These are phyloP conservation scores for Candida tallmaniae DNA, from an alignment of 805 yeast species.

Conservation along the genomic window DNA sequence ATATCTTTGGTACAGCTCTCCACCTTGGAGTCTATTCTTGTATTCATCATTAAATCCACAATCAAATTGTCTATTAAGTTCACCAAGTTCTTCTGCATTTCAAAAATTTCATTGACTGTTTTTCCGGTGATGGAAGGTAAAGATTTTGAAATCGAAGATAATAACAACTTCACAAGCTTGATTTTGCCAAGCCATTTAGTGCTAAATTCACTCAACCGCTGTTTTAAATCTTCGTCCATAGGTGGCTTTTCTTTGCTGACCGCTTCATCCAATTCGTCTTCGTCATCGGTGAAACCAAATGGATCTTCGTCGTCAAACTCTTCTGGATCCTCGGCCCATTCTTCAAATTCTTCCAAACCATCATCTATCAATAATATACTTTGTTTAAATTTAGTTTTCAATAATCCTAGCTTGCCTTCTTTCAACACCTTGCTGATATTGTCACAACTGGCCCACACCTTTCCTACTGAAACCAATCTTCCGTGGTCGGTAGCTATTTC, in stretches of 20 bases:
- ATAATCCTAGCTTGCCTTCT: conserved; percentile 50
- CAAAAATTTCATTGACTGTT: conserved; percentile 41
- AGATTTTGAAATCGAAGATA: conserved; percentile 56
- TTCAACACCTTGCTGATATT: conserved; percentile 35
- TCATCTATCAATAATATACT: conserved; percentile 50
- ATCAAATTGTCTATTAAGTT: conserved; percentile 54
- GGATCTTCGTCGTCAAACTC: conserved; percentile 49
- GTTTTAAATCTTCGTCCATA: conserved; percentile 17
- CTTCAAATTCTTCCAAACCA: conserved; percentile 58
- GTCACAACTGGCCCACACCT: conserved; percentile 69
- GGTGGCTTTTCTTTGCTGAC: conserved; percentile 14
- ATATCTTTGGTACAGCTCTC: conserved; percentile 19
- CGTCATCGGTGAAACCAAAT: conserved; percentile 41
- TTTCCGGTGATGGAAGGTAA: conserved; percentile 45
- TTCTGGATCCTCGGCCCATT: conserved; percentile 64
- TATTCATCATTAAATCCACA: conserved; percentile 50
- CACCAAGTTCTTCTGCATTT: conserved; percentile 38
- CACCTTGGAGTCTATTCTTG: conserved; percentile 31
- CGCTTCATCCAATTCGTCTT: conserved; percentile 16
- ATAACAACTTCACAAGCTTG: conserved; percentile 52
- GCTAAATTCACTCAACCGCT: conserved; percentile 37
- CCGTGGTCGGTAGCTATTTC: not conserved
- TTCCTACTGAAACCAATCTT: conserved; percentile 13
- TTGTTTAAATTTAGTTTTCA: conserved; percentile 43
- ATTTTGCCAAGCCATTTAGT: conserved; percentile 49